Base-by-base conservation (phyloP, 768 basidiomycete genomes). In the Termitomyces sp. region DNA sequence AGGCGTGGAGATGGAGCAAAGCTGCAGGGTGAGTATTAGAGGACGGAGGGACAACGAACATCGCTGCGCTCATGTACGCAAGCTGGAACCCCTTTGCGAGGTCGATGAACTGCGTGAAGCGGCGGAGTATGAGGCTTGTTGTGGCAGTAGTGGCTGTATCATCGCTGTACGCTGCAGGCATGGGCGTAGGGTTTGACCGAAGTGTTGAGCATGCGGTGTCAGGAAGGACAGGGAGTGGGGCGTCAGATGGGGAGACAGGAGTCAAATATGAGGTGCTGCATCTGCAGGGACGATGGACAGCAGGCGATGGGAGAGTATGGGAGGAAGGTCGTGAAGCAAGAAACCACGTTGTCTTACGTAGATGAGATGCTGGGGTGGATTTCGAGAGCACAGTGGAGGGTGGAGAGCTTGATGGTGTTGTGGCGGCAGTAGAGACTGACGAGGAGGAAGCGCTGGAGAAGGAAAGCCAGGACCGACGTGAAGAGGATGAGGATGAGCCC, bases 31-130 rank as follows among this genome's bases (percentile, higher is more conserved):
- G 27, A 10, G 41, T 32, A 12, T 50, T 49, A 7, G 54, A 28
- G 45, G 30, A 28, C 5, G 54, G 42, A 45, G 44, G 57, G 16
- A 76, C 73, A 28, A 76, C 67, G 75, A 80, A 81, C 65, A 80
- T 68, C 5, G 83, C 76, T 32, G 81, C 79, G 44, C 73, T 69
- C 57, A 85, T 76, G 60, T 85, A 86, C 35, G 79, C 81, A 19
- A 71, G 73, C 66, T 87, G 85, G 62, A 87, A 72, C 11, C 78
- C 78, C 56, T 76, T 77, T 7, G 83, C 85, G 0, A 80, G 70
- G 63, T 77, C 79, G 41, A 85, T 67, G 46, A 85, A 66, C 46
- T 72, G 73, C 16, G 65, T 58, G 54, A 74, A 63, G 41, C 65
- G 68, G 39, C 66, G 63, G 51, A 68, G 64, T 1, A 69, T 52